A percentile compares a stretch with the other conserved stretches of the same genome.
Evolutionary conservation across 345 rosid species (phyloP).

Genomic region (Salix caprea): DNA sequence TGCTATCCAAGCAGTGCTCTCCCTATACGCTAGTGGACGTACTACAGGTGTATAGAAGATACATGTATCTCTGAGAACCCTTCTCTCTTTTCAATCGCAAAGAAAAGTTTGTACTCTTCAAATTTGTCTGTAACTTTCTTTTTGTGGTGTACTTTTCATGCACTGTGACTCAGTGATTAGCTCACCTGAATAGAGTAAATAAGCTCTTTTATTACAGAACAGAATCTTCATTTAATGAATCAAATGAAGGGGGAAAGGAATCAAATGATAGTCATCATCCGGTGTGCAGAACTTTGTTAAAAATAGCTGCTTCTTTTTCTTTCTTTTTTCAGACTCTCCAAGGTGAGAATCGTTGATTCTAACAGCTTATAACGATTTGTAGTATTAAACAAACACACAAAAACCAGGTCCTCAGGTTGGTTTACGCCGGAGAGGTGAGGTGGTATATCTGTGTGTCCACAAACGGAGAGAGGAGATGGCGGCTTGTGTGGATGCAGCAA

Average conservation of each 20-base stretch:
- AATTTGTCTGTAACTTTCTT: background rate
- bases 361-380: too few species aligned
- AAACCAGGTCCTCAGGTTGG: too few species aligned
- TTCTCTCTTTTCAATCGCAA: constrained; percentile 11
- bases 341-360: too few species aligned
- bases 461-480: background rate
- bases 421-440: too few species aligned
- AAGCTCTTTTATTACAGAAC: background rate
- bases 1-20: constrained; percentile 24
- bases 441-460: too few species aligned
- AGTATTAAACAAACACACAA: too few species aligned
- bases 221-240: background rate
- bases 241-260: background rate
- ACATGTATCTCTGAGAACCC: background rate
- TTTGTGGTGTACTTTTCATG: background rate
- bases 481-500: background rate
- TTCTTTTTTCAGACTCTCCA: too few species aligned
- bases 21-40: constrained; percentile 65
- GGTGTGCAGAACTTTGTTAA: background rate
- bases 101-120: background rate
- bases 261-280: background rate
- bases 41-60: constrained; percentile 46
- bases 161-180: background rate
- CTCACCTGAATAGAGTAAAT: background rate
- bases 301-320: background rate